These are phyloP conservation scores for Podospora conica DNA, from an alignment of 495 filamentous ascomycete genomes.

Conservation along the genomic window DNA sequence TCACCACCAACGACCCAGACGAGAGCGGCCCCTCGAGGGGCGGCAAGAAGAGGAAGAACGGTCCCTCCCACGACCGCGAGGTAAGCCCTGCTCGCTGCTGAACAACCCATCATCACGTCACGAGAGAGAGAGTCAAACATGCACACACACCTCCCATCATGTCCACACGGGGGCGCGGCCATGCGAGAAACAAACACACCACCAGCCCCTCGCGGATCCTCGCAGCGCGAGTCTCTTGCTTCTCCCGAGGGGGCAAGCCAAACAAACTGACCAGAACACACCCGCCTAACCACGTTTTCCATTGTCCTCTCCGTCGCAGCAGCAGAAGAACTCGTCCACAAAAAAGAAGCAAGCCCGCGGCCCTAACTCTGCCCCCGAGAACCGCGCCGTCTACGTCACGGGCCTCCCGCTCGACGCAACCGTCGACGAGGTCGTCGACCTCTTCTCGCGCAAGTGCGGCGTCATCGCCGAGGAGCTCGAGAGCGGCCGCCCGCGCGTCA, in stretches of 20 bases:
- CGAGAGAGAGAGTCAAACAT: constrained; percentile 5
- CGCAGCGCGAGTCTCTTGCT: constrained; percentile 11
- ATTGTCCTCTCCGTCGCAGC: constrained; percentile 15
- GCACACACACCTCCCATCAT: constrained; percentile 16
- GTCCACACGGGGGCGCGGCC: background rate
- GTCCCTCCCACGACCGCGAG: constrained; percentile 52
- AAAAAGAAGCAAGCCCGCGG: constrained; percentile 23
- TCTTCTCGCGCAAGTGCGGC: constrained; percentile 81
- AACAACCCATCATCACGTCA: background rate
- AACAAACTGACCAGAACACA: constrained; percentile 24
- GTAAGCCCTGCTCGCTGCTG: constrained; percentile 39
- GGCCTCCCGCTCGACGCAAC: constrained; percentile 72
- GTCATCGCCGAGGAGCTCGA: constrained; percentile 95
- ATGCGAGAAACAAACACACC: background rate
- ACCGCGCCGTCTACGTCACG: constrained; percentile 87
- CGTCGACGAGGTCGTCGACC: constrained; percentile 69
- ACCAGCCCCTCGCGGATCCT: background rate
- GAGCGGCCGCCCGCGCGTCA: constrained; percentile 75
- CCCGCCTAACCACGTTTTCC: constrained; percentile 16
- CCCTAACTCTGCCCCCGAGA: constrained; percentile 40
- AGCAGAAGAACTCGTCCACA: constrained; percentile 17
- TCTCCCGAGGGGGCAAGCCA: background rate
- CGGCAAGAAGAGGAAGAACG: constrained; percentile 73
- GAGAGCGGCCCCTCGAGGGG: constrained; percentile 37
- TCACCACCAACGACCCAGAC: constrained; percentile 46